Evolutionary conservation across 1,139 yeast species (phyloP).

Genomic region (Protomyces arabidopsidicola): DNA sequence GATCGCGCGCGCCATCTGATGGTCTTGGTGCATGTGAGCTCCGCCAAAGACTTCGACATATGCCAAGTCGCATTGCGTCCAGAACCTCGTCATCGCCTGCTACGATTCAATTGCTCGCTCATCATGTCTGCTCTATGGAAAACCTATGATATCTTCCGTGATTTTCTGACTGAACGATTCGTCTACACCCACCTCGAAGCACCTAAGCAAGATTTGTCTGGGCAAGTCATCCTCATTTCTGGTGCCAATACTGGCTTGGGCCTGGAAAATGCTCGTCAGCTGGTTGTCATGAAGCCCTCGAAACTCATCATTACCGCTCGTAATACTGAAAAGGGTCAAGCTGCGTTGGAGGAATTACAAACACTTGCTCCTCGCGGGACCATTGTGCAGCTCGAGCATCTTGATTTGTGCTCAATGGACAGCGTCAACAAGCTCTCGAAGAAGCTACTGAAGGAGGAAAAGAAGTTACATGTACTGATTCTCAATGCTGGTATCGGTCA

Average conservation of each 20-base stretch:
- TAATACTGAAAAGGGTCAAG: constrained; percentile 29
- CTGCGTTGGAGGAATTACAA: constrained; percentile 35
- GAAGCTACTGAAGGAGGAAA: constrained; percentile 29
- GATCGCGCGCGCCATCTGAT: too few species aligned
- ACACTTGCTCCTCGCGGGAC: background rate
- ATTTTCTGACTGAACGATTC: constrained; percentile 7
- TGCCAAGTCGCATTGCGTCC: too few species aligned
- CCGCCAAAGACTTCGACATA: too few species aligned
- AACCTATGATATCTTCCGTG: constrained; percentile 13
- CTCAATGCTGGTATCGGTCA: constrained; percentile 32
- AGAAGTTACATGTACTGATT: constrained; percentile 30
- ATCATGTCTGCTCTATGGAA: background rate
- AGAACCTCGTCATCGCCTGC: too few species aligned
- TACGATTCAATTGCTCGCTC: background rate
- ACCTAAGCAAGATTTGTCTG: constrained; percentile 36
- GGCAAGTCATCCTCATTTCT: constrained; percentile 36
- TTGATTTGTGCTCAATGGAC: constrained; percentile 41
- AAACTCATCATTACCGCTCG: constrained; percentile 24
- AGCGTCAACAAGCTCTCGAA: constrained; percentile 31
- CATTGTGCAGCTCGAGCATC: constrained; percentile 3
- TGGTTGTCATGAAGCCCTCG: constrained; percentile 18
- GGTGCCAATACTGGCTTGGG: constrained; percentile 32
- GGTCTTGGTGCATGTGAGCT: too few species aligned
- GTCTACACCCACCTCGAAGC: constrained; percentile 18
- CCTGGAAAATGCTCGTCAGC: constrained; percentile 32